Evolutionary conservation across 345 rosid genomes (phyloP).

Genomic region (Arabidopsis thaliana): TAIR10.1 NC_003070.9:27328001-27328500

Average conservation of each 20-base stretch:
- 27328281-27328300: conserved; percentile 75
- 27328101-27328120: conserved; percentile 74
- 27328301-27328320: conserved; percentile 79
- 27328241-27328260: conserved; percentile 89
- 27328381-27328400: conserved; percentile 76
- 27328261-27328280: conserved; percentile 69
- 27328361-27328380: conserved; percentile 76
- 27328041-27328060: conserved; percentile 85
- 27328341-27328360: conserved; percentile 72
- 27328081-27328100: conserved; percentile 95
- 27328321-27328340: conserved; percentile 75
- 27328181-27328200: conserved; percentile 79
- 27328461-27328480: conserved; percentile 91
- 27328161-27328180: conserved; percentile 88
- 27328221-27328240: conserved; percentile 86
- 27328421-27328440: conserved; percentile 72
- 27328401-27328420: conserved; percentile 74
- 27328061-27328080: conserved; percentile 88
- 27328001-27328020: conserved; percentile 71
- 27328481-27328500: conserved; percentile 58
- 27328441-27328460: conserved; percentile 74
- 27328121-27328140: conserved; percentile 65
- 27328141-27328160: conserved; percentile 73
- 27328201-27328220: conserved; percentile 83
- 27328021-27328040: conserved; percentile 69